A percentile compares a stretch with the other conserved stretches of the same genome.
phyloP scores from a whole-genome alignment of 805 yeast genomes.

The Starmerella khaoyaiensis region DNA sequence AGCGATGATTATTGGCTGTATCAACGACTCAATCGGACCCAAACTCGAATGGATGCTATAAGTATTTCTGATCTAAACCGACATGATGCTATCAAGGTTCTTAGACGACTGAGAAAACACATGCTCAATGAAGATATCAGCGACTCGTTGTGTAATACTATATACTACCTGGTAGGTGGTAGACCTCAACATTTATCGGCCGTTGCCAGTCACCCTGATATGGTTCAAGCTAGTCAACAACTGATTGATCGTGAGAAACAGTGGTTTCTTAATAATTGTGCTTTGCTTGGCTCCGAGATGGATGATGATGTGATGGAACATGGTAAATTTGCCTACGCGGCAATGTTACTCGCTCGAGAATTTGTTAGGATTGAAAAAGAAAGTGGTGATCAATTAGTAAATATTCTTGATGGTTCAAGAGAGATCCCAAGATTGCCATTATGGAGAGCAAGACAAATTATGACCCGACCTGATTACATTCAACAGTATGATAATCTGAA shows the following conservation, averaged over 20 bases:
- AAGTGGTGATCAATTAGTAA: background rate
- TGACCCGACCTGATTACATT: constrained; percentile 75
- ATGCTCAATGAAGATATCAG: constrained; percentile 31
- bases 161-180: constrained; percentile 67
- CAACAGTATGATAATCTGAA: constrained; percentile 62
- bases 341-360: constrained; percentile 58
- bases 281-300: constrained; percentile 61
- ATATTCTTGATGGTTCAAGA: constrained; percentile 8
- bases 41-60: constrained; percentile 62
- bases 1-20: constrained; percentile 82
- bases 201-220: constrained; percentile 32
- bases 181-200: constrained; percentile 70
- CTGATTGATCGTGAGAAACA: constrained; percentile 70
- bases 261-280: constrained; percentile 78
- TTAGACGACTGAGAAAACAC: constrained; percentile 36
- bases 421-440: constrained; percentile 59
- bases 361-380: constrained; percentile 55
- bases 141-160: constrained; percentile 35
- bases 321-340: constrained; percentile 62
- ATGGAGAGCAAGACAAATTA: constrained; percentile 73
- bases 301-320: constrained; percentile 81
- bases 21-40: constrained; percentile 55
- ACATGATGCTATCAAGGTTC: constrained; percentile 41
- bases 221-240: constrained; percentile 47
- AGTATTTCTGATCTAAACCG: constrained; percentile 50